phyloP scores from a whole-genome alignment of 1,284 basidiomycete genomes.

The Puccinia novopanici region DNA sequence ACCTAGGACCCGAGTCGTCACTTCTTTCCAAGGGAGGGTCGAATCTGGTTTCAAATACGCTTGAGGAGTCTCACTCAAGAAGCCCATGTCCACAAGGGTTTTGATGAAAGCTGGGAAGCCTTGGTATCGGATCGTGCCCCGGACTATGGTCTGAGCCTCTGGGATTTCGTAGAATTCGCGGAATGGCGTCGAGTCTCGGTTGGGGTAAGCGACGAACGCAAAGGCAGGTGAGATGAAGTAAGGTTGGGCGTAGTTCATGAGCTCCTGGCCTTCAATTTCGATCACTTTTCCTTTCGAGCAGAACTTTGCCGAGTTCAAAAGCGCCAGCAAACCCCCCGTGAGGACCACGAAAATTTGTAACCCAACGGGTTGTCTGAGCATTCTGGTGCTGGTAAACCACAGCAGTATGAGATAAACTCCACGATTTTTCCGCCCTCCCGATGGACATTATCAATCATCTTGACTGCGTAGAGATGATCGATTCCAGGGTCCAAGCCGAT shows the following conservation, averaged over 20 bases:
- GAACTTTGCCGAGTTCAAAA: slow-evolving; percentile 88
- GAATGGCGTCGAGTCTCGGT: slow-evolving; percentile 92
- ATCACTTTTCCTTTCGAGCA: slow-evolving; percentile 69
- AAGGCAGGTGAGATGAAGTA: slow-evolving; percentile 95
- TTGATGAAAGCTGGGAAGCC: slow-evolving; percentile 98
- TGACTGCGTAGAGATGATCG: slow-evolving; percentile 79
- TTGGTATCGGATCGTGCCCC: slow-evolving; percentile 93
- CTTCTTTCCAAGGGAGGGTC: slow-evolving; percentile 72
- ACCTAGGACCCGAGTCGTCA: slow-evolving; percentile 76
- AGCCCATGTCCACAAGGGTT: slow-evolving; percentile 83
- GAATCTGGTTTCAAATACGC: slow-evolving; percentile 72
- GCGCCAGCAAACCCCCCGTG: slow-evolving; percentile 92
- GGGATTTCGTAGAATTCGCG: slow-evolving; percentile 80
- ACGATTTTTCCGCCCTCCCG: slow-evolving; percentile 84
- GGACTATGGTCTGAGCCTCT: slow-evolving; percentile 86
- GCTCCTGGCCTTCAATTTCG: slow-evolving; percentile 68
- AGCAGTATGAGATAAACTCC: slow-evolving; percentile 92
- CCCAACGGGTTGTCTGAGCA: slow-evolving; percentile 91
- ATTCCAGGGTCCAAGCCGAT: slow-evolving; percentile 90
- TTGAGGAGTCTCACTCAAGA: slow-evolving; percentile 76
- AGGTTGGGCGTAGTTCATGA: slow-evolving; percentile 84
- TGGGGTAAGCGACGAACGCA: slow-evolving; percentile 95
- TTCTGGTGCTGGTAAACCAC: slow-evolving; percentile 88
- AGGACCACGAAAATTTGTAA: slow-evolving; percentile 99
- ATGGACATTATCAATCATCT: slow-evolving; percentile 93